These are phyloP conservation scores for Lentinula raphanica DNA, from an alignment of 768 basidiomycete genomes.

Conservation along the genomic window DNA sequence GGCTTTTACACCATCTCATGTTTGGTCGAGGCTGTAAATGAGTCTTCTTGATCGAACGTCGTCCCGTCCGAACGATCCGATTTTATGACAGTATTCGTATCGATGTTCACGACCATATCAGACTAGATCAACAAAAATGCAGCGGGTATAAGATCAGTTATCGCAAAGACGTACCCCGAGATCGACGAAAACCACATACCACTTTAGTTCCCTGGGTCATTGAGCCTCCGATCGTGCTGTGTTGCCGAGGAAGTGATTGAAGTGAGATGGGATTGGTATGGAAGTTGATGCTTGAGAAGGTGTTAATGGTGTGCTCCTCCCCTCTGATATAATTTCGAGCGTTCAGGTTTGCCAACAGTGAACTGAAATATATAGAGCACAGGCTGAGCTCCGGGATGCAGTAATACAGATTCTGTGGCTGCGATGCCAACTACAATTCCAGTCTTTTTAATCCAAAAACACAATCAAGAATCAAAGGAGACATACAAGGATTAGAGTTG, in stretches of 20 bases:
- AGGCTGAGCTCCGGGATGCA: background rate
- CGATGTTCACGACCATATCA: background rate
- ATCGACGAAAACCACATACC: too few relatives aligned
- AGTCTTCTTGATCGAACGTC: background rate
- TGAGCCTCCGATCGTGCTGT: background rate
- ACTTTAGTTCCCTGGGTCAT: background rate
- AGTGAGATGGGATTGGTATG: background rate
- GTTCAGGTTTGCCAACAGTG: background rate
- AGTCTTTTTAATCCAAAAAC: background rate
- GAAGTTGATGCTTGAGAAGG: background rate
- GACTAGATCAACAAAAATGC: background rate
- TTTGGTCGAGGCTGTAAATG: background rate
- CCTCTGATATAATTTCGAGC: background rate
- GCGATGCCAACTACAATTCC: background rate
- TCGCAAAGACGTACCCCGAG: too few relatives aligned
- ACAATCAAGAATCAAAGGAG: background rate
- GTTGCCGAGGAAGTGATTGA: background rate
- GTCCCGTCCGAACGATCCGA: background rate
- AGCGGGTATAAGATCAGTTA: background rate
- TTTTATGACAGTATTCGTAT: background rate
- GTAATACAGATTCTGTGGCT: background rate
- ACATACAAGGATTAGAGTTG: background rate
- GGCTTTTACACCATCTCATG: background rate
- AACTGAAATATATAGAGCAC: background rate
- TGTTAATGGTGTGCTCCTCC: background rate